phyloP scores from a whole-genome alignment of 2,329 filamentous ascomycete species.

The Phyllosticta citrichinensis region DNA sequence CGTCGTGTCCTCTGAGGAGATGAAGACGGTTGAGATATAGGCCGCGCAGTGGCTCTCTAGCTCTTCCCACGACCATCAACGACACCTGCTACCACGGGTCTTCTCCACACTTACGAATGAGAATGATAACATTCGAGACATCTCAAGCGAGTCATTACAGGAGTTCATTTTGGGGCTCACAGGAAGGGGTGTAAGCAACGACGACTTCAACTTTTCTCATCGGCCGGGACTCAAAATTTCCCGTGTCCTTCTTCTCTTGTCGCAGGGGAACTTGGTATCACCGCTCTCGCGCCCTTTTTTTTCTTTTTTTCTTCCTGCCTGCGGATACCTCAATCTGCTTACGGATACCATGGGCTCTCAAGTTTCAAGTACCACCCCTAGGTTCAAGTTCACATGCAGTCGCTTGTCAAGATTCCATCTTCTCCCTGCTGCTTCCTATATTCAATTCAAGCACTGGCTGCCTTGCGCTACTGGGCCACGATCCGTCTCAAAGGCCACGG shows the following conservation, averaged over 20 bases:
- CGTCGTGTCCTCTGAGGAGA: slow-evolving; percentile 24
- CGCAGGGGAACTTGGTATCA: background rate
- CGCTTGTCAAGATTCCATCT: background rate
- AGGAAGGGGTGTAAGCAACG: background rate
- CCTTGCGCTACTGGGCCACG: background rate
- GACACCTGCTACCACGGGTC: background rate
- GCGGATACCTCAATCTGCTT: background rate
- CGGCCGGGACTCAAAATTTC: background rate
- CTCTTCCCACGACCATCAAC: background rate
- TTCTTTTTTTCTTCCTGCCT: background rate
- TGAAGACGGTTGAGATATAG: slow-evolving; percentile 42
- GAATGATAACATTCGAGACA: background rate
- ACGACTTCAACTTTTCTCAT: background rate
- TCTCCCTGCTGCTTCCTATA: background rate
- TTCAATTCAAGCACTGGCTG: background rate
- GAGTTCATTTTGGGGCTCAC: background rate
- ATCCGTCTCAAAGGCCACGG: background rate
- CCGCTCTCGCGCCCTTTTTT: background rate
- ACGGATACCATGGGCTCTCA: background rate
- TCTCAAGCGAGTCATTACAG: background rate
- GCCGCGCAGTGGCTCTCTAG: background rate
- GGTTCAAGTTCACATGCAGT: background rate
- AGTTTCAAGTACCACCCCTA: background rate
- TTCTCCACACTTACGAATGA: background rate
- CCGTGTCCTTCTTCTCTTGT: background rate